Base-by-base conservation (phyloP, 805 yeast species). In the Dipodascopsis uninucleata region DNA sequence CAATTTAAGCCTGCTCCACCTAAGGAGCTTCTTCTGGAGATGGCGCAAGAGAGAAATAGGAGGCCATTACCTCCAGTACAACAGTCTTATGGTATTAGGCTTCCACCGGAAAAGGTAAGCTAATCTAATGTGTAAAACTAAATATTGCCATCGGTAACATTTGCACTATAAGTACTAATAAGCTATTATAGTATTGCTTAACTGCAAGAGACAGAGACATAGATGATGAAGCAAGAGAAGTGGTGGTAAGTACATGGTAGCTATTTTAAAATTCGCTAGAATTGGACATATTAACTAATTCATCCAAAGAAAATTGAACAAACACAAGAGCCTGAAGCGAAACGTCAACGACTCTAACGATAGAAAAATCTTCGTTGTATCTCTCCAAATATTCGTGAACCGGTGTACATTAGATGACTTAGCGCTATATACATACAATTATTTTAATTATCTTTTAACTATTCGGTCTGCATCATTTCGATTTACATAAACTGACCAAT, bases 1-100 rank as follows among this genome's bases (percentile, higher is more conserved):
- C 97, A 94, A 63, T 93, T 93, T 73, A 88, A 88, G 64, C 96
- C 97, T 2, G 84, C 85, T 2, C 93, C 95, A 5, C 97, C 97
- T 3, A 93, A 90, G 64, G 97, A 93, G 63, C 70, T 90, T 55
- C 66, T 93, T 53, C 69, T 93, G 64, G 96, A 90, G 65, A 70
- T 93, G 57, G 98, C 98, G 0, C 82, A 81, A 16, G 98, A 94
- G 61, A 73, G 96, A 53, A 93, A 93, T 65, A 82, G 86, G 58
- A 82, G 85, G 61, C 80, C 94, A 0, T 71, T 93, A 41, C 99
- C 99, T 4, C 85, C 93, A 4, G 89, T 93, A 10, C 81, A 89
- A 64, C 77, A 82, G 39, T 22, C 53, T 16, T 88, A 87, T 82
- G 97, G 98, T 8, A 75, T 93, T 31, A 77, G 97, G 53, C 71